Percentiles rank a stretch among this genome's conserved stretches.
Evolutionary conservation across 371 early-diverging fungal genomes (phyloP).

Genomic region (Coemansia sp.): DNA sequence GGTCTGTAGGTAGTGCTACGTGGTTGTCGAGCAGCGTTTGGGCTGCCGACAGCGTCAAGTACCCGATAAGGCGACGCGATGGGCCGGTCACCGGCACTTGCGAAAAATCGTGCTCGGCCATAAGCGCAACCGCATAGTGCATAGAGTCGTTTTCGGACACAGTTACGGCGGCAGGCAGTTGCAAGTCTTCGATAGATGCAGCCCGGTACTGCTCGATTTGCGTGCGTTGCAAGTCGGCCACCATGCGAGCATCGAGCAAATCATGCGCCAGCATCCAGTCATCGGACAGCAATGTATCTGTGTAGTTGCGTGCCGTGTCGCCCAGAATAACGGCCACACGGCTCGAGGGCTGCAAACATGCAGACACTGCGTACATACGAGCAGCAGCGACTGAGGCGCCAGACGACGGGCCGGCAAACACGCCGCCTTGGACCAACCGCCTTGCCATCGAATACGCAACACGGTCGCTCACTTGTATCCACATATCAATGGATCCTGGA

Average conservation of each 20-base stretch:
- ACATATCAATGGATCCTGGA: constrained; percentile 62
- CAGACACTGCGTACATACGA: constrained; percentile 52
- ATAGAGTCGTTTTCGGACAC: constrained; percentile 61
- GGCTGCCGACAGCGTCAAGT: constrained; percentile 68
- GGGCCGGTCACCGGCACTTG: constrained; percentile 79
- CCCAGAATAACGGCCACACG: constrained; percentile 62
- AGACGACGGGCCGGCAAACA: constrained; percentile 71
- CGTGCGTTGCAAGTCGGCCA: constrained; percentile 60
- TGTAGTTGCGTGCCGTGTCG: constrained; percentile 71
- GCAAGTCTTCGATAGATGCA: constrained; percentile 83
- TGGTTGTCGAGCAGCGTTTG: constrained; percentile 63
- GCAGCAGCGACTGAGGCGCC: constrained; percentile 75
- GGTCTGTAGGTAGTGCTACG: constrained; percentile 52
- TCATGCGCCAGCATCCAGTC: constrained; percentile 78
- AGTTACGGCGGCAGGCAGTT: constrained; percentile 78
- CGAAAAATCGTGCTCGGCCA: constrained; percentile 82
- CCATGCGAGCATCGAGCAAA: constrained; percentile 65
- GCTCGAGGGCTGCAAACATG: constrained; percentile 40
- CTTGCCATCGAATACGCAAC: constrained; percentile 75
- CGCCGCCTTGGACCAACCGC: constrained; percentile 66
- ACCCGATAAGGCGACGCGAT: constrained; percentile 74
- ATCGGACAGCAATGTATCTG: constrained; percentile 68
- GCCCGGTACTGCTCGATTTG: constrained; percentile 72
- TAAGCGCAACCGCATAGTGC: constrained; percentile 69
- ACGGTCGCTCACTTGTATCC: constrained; percentile 70